These are phyloP conservation scores for Sutorius australiensis DNA, from an alignment of 768 basidiomycete genomes.

Conservation along the genomic window DNA sequence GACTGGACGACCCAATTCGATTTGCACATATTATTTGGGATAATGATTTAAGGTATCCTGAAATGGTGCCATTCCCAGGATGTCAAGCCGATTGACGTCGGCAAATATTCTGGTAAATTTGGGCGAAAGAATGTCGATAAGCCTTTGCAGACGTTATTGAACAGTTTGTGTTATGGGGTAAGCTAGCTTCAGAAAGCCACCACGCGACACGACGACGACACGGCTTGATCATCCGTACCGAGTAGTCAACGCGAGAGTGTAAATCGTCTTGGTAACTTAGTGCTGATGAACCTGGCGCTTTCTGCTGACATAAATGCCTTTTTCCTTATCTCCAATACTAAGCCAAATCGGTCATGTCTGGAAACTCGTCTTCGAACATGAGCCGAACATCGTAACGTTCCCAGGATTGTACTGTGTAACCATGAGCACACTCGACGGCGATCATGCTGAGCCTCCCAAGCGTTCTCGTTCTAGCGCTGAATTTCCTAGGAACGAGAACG, in stretches of 20 bases:
- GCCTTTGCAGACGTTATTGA: too few species aligned
- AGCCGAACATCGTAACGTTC: not conserved
- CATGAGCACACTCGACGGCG: conserved; percentile 3
- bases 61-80: not conserved
- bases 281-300: not conserved
- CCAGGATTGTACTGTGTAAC: not conserved
- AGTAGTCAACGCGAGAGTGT: not conserved
- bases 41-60: not conserved
- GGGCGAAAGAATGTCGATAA: too few species aligned
- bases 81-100: too few species aligned
- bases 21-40: not conserved
- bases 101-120: too few species aligned
- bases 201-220: too few species aligned
- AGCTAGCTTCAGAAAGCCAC: too few species aligned
- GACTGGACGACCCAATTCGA: not conserved
- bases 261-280: not conserved
- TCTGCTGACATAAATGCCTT: not conserved
- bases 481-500: not conserved
- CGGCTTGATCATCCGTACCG: too few species aligned
- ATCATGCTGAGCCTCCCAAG: not conserved
- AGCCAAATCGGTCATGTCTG: not conserved
- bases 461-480: not conserved
- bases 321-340: not conserved
- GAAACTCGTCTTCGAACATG: not conserved
- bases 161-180: too few species aligned